A percentile compares a stretch with the other conserved stretches of the same genome.
Conservation (phyloP, 1,139 yeast genomes). For the Schwanniomyces etchellsii region DNA sequence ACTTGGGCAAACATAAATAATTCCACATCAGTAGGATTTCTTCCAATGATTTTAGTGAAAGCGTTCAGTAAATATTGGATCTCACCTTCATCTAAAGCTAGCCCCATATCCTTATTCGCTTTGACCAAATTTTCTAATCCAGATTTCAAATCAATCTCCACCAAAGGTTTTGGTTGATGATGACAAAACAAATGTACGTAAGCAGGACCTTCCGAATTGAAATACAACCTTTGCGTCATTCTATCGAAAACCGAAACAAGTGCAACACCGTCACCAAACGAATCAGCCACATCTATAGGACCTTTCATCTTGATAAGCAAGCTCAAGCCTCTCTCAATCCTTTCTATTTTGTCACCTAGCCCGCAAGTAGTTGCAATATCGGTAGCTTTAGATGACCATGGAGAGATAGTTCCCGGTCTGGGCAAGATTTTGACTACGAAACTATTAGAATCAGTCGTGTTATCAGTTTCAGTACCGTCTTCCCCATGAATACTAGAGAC, state of each 20-base stretch:
- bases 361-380: conserved; percentile 91
- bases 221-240: conserved; percentile 80
- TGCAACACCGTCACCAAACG: conserved; percentile 29
- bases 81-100: conserved; percentile 91
- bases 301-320: conserved; percentile 66
- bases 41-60: conserved; percentile 64
- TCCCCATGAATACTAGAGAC: conserved; percentile 25
- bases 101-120: conserved; percentile 81
- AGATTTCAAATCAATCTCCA: conserved; percentile 58
- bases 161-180: conserved; percentile 82
- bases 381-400: conserved; percentile 99
- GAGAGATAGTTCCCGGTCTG: conserved; percentile 93
- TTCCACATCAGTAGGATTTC: conserved; percentile 98
- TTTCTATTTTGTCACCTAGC: conserved; percentile 57
- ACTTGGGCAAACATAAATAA: conserved; percentile 99
- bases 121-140: conserved; percentile 59
- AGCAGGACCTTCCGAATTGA: conserved; percentile 49
- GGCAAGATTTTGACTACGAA: conserved; percentile 77
- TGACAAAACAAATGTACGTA: conserved; percentile 69
- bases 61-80: conserved; percentile 82
- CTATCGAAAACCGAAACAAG: conserved; percentile 80
- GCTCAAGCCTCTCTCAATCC: conserved; percentile 89
- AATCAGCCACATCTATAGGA: conserved; percentile 52
- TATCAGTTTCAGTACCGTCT: conserved; percentile 14
- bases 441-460: conserved; percentile 32